Percentiles rank a stretch among this genome's conserved stretches.
phyloP scores from a whole-genome alignment of 2,329 filamentous ascomycete genomes.

The Botrytis tulipae region DNA sequence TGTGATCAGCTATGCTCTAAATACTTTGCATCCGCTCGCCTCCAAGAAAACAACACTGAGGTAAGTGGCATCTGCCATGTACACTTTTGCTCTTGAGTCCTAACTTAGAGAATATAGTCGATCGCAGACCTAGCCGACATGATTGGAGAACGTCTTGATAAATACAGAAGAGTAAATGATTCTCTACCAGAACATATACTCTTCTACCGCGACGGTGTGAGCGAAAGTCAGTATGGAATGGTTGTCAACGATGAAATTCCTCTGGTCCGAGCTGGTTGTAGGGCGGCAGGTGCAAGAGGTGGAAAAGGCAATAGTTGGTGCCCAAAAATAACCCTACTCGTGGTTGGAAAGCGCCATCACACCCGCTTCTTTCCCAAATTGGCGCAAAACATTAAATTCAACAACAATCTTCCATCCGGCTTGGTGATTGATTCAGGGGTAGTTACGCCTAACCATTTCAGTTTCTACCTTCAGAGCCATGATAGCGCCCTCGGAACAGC shows the following conservation, averaged over 20 bases:
- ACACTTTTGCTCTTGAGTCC: too few species aligned
- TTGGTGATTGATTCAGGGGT: background rate
- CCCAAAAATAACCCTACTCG: background rate
- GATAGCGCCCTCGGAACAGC: slow-evolving; percentile 1
- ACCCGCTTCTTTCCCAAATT: slow-evolving; percentile 8
- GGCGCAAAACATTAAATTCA: rapidly evolving
- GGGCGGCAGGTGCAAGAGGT: background rate
- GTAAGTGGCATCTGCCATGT: slow-evolving; percentile 33
- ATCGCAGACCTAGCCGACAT: slow-evolving; percentile 41
- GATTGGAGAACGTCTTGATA: slow-evolving; percentile 22
- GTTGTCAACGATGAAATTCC: slow-evolving; percentile 36
- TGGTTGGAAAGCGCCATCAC: slow-evolving; percentile 5
- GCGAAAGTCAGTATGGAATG: slow-evolving; percentile 38
- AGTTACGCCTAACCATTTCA: background rate
- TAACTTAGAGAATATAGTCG: slow-evolving; percentile 1
- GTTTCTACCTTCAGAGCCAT: slow-evolving; percentile 13
- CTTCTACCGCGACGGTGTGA: slow-evolving; percentile 42
- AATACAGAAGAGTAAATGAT: slow-evolving; percentile 42
- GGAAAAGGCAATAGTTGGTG: background rate
- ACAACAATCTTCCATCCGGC: background rate
- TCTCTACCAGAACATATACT: slow-evolving; percentile 27
- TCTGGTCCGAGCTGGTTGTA: slow-evolving; percentile 30
- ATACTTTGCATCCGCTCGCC: slow-evolving; percentile 69
- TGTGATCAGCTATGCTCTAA: slow-evolving; percentile 64
- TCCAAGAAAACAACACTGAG: slow-evolving; percentile 77